A percentile compares a stretch with the other conserved stretches of the same genome.
Evolutionary conservation across 257 asterid species (phyloP).

Genomic region (Coffea canephora): DNA sequence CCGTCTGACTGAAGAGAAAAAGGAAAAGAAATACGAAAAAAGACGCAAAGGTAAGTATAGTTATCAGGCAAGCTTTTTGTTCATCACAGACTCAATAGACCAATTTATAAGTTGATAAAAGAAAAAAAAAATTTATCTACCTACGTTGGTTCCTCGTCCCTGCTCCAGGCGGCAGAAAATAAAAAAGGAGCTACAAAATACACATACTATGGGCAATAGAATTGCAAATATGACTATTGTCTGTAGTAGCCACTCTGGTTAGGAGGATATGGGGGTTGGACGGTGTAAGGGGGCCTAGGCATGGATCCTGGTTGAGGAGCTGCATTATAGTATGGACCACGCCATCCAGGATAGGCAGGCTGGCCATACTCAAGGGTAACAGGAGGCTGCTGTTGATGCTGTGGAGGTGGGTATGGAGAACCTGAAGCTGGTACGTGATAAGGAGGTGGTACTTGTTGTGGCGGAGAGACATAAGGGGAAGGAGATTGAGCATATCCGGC

Average conservation of each 20-base stretch:
- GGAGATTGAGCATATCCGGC: constrained; percentile 58
- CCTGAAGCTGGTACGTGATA: constrained; percentile 55
- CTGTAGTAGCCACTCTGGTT: constrained; percentile 74
- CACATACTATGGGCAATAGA: not conserved
- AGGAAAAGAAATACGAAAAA: not conserved
- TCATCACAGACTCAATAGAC: not conserved
- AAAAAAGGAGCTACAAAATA: constrained; percentile 9
- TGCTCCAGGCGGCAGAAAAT: not conserved
- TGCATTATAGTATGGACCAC: constrained; percentile 69
- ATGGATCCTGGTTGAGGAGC: constrained; percentile 73
- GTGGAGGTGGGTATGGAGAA: constrained; percentile 58
- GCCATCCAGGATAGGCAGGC: constrained; percentile 96
- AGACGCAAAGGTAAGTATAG: not conserved
- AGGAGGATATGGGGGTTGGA: constrained; percentile 69
- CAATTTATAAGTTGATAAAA: not conserved
- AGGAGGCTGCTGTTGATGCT: constrained; percentile 55
- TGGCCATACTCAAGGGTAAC: constrained; percentile 70
- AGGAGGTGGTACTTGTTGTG: constrained; percentile 58
- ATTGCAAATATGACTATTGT: constrained; percentile 33
- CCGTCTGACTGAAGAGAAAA: not conserved
- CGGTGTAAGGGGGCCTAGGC: constrained; percentile 84
- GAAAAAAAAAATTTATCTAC: not conserved
- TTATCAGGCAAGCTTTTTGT: not conserved
- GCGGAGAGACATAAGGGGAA: constrained; percentile 56
- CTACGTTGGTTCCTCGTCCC: not conserved